phyloP scores from a whole-genome alignment of 352 stramenopile species.

The Paralagenidium karlingii region DNA sequence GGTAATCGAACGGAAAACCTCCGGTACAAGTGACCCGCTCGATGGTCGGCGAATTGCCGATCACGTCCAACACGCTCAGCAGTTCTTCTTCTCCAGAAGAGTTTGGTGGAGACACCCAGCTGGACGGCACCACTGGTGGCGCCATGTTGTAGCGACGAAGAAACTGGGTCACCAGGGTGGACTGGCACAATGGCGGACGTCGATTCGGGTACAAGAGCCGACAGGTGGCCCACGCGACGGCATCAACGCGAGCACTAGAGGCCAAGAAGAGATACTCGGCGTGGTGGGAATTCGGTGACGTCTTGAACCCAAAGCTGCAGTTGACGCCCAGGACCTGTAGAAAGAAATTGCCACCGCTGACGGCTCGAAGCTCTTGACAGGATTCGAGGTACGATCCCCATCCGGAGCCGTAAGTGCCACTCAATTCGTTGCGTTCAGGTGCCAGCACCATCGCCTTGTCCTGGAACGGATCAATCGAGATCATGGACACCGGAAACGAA shows the following conservation, averaged over 20 bases:
- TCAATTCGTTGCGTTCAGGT: not conserved
- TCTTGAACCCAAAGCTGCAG: constrained; percentile 19
- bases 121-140: constrained; percentile 7
- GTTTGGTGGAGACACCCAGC: constrained; percentile 1
- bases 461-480: constrained; percentile 4
- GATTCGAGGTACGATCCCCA: too few species aligned
- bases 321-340: constrained; percentile 22
- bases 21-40: constrained; percentile 7
- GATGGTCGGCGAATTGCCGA: constrained; percentile 9
- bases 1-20: constrained; percentile 11
- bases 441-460: constrained; percentile 1
- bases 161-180: constrained; percentile 39
- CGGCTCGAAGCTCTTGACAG: too few species aligned
- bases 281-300: constrained; percentile 2
- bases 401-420: constrained; percentile 1
- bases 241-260: constrained; percentile 27
- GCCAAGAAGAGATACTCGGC: constrained; percentile 22
- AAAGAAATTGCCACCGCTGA: too few species aligned
- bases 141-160: constrained; percentile 20
- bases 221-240: constrained; percentile 37
- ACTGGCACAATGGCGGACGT: constrained; percentile 35
- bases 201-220: constrained; percentile 36
- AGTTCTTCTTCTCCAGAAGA: constrained; percentile 8
- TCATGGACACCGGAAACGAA: constrained; percentile 5
- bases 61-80: constrained; percentile 10